phyloP scores from a whole-genome alignment of 495 filamentous ascomycete species.

The Aspergillus coremiiformis region DNA sequence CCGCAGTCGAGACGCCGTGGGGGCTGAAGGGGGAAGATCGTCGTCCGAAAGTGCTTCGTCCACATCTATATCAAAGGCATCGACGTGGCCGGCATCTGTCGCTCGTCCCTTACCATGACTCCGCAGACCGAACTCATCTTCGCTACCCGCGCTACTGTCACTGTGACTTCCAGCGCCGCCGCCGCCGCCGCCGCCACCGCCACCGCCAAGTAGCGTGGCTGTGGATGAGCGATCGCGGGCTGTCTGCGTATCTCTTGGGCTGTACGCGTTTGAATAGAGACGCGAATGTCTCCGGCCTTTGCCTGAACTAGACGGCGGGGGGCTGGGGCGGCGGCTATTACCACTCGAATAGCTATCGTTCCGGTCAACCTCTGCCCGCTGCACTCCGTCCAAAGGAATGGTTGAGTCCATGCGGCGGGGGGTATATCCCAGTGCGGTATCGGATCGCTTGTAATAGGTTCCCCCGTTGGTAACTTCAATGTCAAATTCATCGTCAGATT shows the following conservation, averaged over 20 bases:
- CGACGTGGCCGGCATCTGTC: constrained; percentile 51
- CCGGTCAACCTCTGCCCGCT: constrained; percentile 24
- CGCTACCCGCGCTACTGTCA: constrained; percentile 41
- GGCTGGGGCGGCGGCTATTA: constrained; percentile 43
- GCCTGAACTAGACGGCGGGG: constrained; percentile 42
- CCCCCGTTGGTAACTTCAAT: constrained; percentile 76
- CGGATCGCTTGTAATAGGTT: constrained; percentile 70
- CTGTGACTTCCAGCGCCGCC: constrained; percentile 43
- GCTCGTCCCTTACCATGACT: constrained; percentile 50
- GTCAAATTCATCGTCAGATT: constrained; percentile 97
- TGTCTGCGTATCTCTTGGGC: constrained; percentile 28
- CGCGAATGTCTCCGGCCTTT: constrained; percentile 29
- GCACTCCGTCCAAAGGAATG: constrained; percentile 47
- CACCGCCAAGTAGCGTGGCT: constrained; percentile 31
- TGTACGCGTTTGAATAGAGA: constrained; percentile 58
- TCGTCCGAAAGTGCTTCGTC: constrained; percentile 40
- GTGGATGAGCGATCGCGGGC: constrained; percentile 36
- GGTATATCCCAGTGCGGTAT: constrained; percentile 62
- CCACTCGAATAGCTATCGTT: constrained; percentile 48
- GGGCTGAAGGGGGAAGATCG: constrained; percentile 44
- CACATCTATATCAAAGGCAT: constrained; percentile 39
- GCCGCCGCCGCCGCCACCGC: no score
- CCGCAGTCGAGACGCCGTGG: constrained; percentile 38
- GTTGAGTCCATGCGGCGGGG: constrained; percentile 55
- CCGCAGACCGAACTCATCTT: constrained; percentile 45